phyloP scores from a whole-genome alignment of 73 alveolate species.

The Blepharisma stoltei region DNA sequence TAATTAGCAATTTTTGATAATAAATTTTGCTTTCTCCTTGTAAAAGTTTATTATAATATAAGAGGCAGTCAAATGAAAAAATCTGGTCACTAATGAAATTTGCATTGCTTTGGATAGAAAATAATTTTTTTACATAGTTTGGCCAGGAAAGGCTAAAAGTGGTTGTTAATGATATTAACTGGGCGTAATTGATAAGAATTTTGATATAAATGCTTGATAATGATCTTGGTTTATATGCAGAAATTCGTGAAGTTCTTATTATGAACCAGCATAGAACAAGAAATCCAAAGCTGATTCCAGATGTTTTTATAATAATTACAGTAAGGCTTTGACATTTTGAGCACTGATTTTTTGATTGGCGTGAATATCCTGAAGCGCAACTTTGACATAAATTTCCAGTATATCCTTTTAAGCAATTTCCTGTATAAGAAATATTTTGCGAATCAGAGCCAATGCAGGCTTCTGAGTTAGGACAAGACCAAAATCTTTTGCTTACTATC shows the following conservation, averaged over 20 bases:
- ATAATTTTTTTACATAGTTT: background rate
- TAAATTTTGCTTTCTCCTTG: background rate
- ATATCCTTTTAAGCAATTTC: constrained; percentile 6
- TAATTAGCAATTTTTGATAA: background rate
- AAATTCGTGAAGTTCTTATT: too few species aligned
- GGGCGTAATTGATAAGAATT: background rate
- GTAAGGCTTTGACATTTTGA: background rate
- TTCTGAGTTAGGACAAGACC: background rate
- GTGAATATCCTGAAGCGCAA: background rate
- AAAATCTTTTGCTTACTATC: background rate
- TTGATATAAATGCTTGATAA: background rate
- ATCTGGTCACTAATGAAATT: background rate
- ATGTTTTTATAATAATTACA: too few species aligned
- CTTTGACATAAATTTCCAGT: background rate
- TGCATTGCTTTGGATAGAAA: background rate
- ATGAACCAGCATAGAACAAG: too few species aligned
- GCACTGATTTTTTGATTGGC: background rate
- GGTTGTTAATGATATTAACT: background rate
- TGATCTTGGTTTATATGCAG: too few species aligned
- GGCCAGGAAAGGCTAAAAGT: background rate
- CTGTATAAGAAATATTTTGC: background rate
- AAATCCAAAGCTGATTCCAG: too few species aligned
- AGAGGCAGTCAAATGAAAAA: background rate
- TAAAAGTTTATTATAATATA: background rate
- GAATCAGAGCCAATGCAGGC: background rate